Evolutionary conservation across 129 eudicot species (phyloP), one percentile per base, ranked within the genome.

Genomic region (Silybum marianum): DNA sequence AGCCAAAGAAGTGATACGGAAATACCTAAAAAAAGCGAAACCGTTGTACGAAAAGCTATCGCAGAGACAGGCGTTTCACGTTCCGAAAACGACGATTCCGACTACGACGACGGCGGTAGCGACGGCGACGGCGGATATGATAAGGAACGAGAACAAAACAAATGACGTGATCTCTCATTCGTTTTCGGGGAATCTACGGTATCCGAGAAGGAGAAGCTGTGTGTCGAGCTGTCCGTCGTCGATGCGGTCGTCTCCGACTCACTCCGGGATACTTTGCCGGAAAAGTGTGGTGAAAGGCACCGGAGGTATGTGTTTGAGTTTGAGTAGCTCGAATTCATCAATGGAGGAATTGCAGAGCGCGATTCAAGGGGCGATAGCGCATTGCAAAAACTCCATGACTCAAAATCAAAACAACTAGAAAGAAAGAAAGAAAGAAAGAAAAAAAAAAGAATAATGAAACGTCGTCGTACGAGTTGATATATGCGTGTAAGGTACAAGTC

Each of bases 301-400:
- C 60, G 79, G 74, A 39, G 75, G 70, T 7, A 32, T 62, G 32
- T 77, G 36, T 39, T 80, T 72, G n/a, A n/a, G n/a, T n/a, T n/a
- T n/a, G 18, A 71, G 84, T 48, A 86, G 85, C 19, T 10, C 88
- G 36, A 32, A 4, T 21, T 90, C 98, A 3, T 85, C 98, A 0
- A 94, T 88, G 92, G 98, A 92, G 73, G 98, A 94, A 87, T 67
- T 94, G 82, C 98, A 94, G 83, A 94, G 83, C 73, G 97, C 98
- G 16, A 94, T 94, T 77, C 93, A 92, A 69, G 98, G 98, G 7
- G 98, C 98, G 9, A 94, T 94, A 24, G 92, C 93, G 23, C 97
- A 94, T 82, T 94, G 98, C 87, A 94, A 92, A 86, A 94, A 87
- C 84, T 94, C 98, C 5, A 87, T 92, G 96, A 46, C 80, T 51